phyloP scores from a whole-genome alignment of 257 asterid species.

The Datura wrightii region DNA sequence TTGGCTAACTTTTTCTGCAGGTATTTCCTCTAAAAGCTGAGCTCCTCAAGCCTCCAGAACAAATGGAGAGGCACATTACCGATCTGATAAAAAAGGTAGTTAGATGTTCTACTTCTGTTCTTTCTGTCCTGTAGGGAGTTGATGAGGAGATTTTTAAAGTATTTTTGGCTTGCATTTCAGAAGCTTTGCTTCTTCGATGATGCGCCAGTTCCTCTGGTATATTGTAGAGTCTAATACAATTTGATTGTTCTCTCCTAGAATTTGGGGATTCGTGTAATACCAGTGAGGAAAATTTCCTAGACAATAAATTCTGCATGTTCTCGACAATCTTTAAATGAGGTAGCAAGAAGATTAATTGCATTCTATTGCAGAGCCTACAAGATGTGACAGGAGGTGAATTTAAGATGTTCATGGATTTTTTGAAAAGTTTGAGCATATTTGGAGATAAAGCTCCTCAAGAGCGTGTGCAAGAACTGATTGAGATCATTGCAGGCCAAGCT shows the following conservation, averaged over 20 bases:
- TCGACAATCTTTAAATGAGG: not conserved
- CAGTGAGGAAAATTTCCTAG: not conserved
- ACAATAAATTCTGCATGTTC: not conserved
- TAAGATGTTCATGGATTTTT: slow-evolving; percentile 89
- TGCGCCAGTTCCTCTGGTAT: not conserved
- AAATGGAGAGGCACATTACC: slow-evolving; percentile 95
- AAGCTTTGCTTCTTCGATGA: not conserved
- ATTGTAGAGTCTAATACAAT: not conserved
- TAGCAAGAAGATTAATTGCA: slow-evolving; percentile 30
- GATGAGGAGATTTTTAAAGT: not conserved
- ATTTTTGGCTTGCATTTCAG: not conserved
- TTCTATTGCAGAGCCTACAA: slow-evolving; percentile 78
- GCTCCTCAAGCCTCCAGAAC: slow-evolving; percentile 79
- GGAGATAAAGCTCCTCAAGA: slow-evolving; percentile 81
- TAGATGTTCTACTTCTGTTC: slow-evolving; percentile 25
- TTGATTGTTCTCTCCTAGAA: slow-evolving; percentile 23
- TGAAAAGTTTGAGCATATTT: slow-evolving; percentile 76
- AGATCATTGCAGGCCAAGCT: slow-evolving; percentile 92
- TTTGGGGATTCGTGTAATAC: slow-evolving; percentile 12
- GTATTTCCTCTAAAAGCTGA: slow-evolving; percentile 90
- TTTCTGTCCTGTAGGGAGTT: slow-evolving; percentile 15
- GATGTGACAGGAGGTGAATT: slow-evolving; percentile 98
- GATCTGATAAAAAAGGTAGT: slow-evolving; percentile 80
- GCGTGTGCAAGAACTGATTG: slow-evolving; percentile 80
- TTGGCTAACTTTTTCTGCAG: slow-evolving; percentile 46